Evolutionary conservation across 2,329 filamentous ascomycete genomes (phyloP), one percentile per base, ranked within the genome.

Genomic region (Plectosphaerella cucumerina): DNA sequence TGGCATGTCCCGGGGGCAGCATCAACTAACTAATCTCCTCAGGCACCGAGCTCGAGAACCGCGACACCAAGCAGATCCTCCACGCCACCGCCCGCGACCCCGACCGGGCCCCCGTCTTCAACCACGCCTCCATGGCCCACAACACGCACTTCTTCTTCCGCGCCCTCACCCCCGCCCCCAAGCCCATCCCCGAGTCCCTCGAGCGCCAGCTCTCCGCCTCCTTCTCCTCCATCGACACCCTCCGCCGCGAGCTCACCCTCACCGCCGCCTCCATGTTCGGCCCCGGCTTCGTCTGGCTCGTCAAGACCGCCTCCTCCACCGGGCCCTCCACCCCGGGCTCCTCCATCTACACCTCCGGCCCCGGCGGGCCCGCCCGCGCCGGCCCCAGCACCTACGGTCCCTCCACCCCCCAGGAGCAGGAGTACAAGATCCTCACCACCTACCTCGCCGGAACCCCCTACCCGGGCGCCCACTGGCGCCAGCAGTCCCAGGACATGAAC

Each of bases 251-350:
- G 66, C 85, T 99, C 70, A 70, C 94, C 63, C 76, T 85, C 57
- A 95, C 87, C 39, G 93, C 93, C 52, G 78, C 83, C 59, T 81
- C 85, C 73, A 97, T 97, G 91, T 97, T 99, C 74, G 94, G 93
- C 50, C 92, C 93, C 1, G 94, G 94, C 58, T 97, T 95, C 72
- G 88, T 97, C 65, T 99, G 94, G 94, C 85, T 99, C 55, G 89
- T 97, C 63, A 82, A 83, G 70, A 66, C 62, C 59, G 69, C 63
- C 49, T 64, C 68, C 53, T 61, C 59, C 65, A 75, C 74, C 60
- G 35, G 31, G 58, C 82, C 82, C 53, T 80, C 95, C 54, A 68
- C 75, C 60, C 84, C 84, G 61, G 97, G 96, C 75, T 87, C 87
- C 65, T 90, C 86, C 61, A 75, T 95, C 60, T 87, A 95, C 58